These are phyloP conservation scores for Ogataea pignaliae DNA, from an alignment of 805 yeast species.

Conservation along the genomic window DNA sequence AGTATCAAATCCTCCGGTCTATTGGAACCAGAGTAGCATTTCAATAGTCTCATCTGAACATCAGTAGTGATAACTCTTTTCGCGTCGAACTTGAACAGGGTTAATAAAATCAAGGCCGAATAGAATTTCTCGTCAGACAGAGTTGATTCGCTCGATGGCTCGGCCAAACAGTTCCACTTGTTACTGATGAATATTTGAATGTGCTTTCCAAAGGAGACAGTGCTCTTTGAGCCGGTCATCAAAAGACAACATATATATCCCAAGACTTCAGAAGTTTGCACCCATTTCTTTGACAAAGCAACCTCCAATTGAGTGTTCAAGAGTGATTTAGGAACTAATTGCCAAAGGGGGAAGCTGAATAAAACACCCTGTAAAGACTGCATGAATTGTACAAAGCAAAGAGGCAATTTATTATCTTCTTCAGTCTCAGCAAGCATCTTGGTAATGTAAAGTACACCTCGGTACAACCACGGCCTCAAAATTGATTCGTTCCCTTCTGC, in stretches of 20 bases:
- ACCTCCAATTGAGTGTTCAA: conserved; percentile 66
- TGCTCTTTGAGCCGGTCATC: conserved; percentile 31
- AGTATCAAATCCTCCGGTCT: conserved; percentile 59
- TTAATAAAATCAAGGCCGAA: conserved; percentile 42
- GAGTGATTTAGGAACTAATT: conserved; percentile 38
- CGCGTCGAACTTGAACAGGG: conserved; percentile 46
- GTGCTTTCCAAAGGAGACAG: conserved; percentile 43
- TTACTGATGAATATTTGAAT: conserved; percentile 63
- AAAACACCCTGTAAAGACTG: conserved; percentile 31
- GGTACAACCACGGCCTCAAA: conserved; percentile 50
- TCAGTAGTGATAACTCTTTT: conserved; percentile 40
- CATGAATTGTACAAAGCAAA: conserved; percentile 30
- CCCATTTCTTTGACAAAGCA: conserved; percentile 46
- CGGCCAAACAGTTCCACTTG: conserved; percentile 34
- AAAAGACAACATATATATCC: conserved; percentile 40
- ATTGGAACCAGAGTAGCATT: conserved; percentile 59
- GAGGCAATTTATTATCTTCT: conserved; percentile 15
- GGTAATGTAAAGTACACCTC: conserved; percentile 56
- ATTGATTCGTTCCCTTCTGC: conserved; percentile 22
- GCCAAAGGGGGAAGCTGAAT: conserved; percentile 31
- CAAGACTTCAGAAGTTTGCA: conserved; percentile 36
- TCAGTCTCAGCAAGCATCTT: conserved; percentile 54
- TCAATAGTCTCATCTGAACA: conserved; percentile 46
- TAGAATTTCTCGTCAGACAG: conserved; percentile 30
- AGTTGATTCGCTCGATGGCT: conserved; percentile 20